phyloP scores from a whole-genome alignment of 768 basidiomycete species.

The Rhizopogon salebrosus region DNA sequence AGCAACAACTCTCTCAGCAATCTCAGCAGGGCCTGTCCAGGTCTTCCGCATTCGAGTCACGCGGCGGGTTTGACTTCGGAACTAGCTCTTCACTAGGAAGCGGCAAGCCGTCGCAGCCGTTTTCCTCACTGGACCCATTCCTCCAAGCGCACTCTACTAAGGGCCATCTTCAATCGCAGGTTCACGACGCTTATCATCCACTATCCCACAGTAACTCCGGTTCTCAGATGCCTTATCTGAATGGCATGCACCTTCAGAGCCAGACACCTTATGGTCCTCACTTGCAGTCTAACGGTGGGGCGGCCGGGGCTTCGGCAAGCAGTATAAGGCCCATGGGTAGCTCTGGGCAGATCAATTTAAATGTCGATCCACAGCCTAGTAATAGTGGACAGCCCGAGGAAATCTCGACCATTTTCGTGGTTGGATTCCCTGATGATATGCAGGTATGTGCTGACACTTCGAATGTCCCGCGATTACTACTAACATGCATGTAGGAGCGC shows the following conservation, averaged over 20 bases:
- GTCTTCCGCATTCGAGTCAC: slow-evolving; percentile 21
- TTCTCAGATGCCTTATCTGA: slow-evolving; percentile 31
- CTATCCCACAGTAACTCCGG: slow-evolving; percentile 26
- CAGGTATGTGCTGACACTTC: slow-evolving; percentile 51
- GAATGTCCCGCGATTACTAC: slow-evolving; percentile 8
- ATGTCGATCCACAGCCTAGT: slow-evolving; percentile 17
- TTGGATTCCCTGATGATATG: slow-evolving; percentile 99
- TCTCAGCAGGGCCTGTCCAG: slow-evolving; percentile 25
- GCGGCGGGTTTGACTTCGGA: slow-evolving; percentile 28
- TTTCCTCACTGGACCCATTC: slow-evolving; percentile 27
- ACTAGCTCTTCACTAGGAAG: slow-evolving; percentile 17
- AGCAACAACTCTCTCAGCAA: slow-evolving; percentile 30
- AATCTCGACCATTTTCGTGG: slow-evolving; percentile 96
- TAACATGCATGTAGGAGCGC: slow-evolving; percentile 63
- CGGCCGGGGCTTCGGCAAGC: slow-evolving; percentile 15
- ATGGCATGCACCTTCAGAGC: slow-evolving; percentile 51
- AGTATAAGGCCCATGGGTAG: slow-evolving; percentile 23
- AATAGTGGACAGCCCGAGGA: slow-evolving; percentile 57
- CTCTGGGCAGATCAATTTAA: slow-evolving; percentile 23
- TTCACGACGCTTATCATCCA: slow-evolving; percentile 29
- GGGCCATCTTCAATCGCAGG: slow-evolving; percentile 17
- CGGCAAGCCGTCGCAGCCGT: slow-evolving; percentile 25
- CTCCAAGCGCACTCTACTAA: slow-evolving; percentile 24
- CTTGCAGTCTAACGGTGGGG: slow-evolving; percentile 39
- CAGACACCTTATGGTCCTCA: slow-evolving; percentile 78